These are phyloP conservation scores for Echeveria elegans DNA, from an alignment of 164 flowering plant species.

Conservation along the genomic window DNA sequence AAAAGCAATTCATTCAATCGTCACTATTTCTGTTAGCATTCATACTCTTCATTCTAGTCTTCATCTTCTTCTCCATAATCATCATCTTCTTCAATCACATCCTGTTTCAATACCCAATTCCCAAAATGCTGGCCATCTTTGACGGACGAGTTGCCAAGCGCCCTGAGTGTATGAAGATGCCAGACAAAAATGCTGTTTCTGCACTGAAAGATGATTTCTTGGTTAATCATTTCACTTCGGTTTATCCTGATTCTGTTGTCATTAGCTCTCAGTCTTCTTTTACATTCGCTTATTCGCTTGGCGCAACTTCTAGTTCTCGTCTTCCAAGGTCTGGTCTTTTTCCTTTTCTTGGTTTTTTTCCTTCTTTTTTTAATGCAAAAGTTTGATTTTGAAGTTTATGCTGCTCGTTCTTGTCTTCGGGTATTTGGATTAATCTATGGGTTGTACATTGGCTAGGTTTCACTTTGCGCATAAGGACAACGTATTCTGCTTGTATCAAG, in stretches of 20 bases:
- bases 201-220: neutral
- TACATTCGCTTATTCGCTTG: neutral
- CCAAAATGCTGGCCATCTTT: neutral
- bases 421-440: neutral
- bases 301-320: neutral
- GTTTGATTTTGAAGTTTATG: neutral
- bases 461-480: neutral
- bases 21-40: neutral
- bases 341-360: neutral
- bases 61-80: no score
- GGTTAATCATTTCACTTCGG: neutral
- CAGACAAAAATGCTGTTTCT: neutral
- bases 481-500: constrained; percentile 1
- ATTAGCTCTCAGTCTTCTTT: neutral
- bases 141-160: neutral
- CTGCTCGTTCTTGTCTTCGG: no score
- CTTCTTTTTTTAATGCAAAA: no score
- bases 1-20: neutral
- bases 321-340: constrained; percentile 3
- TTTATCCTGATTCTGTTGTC: neutral
- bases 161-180: neutral
- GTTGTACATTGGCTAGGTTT: neutral
- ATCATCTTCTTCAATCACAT: neutral
- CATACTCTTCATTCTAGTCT: no score
- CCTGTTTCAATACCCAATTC: no score